Conservation (phyloP, 2,329 filamentous ascomycete genomes). For the Penicillium concentricum region DNA sequence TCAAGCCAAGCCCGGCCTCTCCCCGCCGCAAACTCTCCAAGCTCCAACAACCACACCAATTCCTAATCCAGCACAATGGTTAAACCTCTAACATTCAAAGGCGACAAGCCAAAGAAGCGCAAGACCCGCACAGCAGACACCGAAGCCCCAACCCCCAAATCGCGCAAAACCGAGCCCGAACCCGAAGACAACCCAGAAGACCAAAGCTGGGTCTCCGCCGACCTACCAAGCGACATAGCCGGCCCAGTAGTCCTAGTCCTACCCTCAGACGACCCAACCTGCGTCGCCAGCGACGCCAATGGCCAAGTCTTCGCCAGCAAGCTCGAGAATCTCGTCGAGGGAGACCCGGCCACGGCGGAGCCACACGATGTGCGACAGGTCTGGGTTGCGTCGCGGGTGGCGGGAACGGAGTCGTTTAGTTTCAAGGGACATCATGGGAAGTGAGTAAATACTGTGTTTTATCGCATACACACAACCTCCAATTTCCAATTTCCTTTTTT, state of each 20-base stretch:
- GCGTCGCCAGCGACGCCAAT: conserved; percentile 79
- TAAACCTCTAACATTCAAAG: conserved; percentile 91
- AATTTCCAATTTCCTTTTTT: not conserved
- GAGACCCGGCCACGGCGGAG: conserved; percentile 78
- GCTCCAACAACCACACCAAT: conserved; percentile 1
- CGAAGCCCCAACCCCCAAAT: conserved; percentile 26
- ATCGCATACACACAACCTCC: not conserved
- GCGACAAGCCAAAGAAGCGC: conserved; percentile 91
- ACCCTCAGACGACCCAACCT: conserved; percentile 69
- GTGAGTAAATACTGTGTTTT: conserved; percentile 44
- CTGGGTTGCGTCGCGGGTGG: conserved; percentile 82
- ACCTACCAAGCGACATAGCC: conserved; percentile 68
- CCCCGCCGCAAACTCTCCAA: conserved; percentile 4
- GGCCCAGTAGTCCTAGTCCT: conserved; percentile 83
- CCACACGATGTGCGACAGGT: conserved; percentile 95
- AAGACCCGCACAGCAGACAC: conserved; percentile 64
- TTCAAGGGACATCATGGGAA: conserved; percentile 90
- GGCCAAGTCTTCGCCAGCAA: conserved; percentile 81
- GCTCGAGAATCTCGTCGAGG: conserved; percentile 86
- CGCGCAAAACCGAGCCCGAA: conserved; percentile 24
- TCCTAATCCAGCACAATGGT: conserved; percentile 45
- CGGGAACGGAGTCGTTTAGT: conserved; percentile 75
- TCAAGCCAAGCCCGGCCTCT: not conserved
- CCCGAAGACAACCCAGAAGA: conserved; percentile 55
- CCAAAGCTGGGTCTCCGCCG: conserved; percentile 89